A percentile compares a stretch with the other conserved stretches of the same genome.
Evolutionary conservation across 495 filamentous ascomycete genomes (phyloP).

Genomic region (Tuber borchii): DNA sequence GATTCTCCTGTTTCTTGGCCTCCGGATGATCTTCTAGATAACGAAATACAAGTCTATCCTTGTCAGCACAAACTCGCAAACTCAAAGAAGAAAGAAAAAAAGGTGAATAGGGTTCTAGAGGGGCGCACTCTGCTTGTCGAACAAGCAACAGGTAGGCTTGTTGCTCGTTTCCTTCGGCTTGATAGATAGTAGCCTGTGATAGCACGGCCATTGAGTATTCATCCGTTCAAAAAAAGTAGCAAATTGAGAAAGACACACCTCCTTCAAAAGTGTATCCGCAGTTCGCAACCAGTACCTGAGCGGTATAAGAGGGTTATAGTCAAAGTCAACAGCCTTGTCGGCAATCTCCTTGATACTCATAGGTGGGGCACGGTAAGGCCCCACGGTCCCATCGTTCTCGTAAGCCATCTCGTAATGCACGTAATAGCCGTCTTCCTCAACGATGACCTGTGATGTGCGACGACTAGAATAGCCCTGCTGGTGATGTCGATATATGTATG

Average conservation of each 20-base stretch:
- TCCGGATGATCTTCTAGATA: slow-evolving; percentile 47
- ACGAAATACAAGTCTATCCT: slow-evolving; percentile 41
- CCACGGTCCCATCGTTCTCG: slow-evolving; percentile 21
- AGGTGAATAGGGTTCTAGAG: neutral
- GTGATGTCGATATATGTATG: neutral
- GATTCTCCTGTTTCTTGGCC: slow-evolving; percentile 15
- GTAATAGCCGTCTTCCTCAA: neutral
- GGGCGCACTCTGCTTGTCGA: slow-evolving; percentile 57
- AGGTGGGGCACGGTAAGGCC: slow-evolving; percentile 46
- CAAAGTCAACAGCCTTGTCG: slow-evolving; percentile 63
- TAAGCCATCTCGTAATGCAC: slow-evolving; percentile 27
- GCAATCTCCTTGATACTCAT: slow-evolving; percentile 68
- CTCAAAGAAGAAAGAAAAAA: neutral
- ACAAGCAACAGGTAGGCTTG: slow-evolving; percentile 82
- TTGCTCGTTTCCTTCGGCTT: slow-evolving; percentile 74
- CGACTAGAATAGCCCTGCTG: neutral
- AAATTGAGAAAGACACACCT: slow-evolving; percentile 52
- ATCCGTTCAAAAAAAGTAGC: neutral
- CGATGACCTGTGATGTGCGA: neutral
- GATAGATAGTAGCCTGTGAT: slow-evolving; percentile 65
- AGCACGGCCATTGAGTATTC: neutral
- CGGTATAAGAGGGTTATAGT: slow-evolving; percentile 67
- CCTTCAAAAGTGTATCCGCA: slow-evolving; percentile 65
- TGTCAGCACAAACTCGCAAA: slow-evolving; percentile 12
- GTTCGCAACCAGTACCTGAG: slow-evolving; percentile 78